A percentile compares a stretch with the other conserved stretches of the same genome.
Evolutionary conservation across 306 rosid genomes (phyloP).

Genomic region (Cajanus cajan): DNA sequence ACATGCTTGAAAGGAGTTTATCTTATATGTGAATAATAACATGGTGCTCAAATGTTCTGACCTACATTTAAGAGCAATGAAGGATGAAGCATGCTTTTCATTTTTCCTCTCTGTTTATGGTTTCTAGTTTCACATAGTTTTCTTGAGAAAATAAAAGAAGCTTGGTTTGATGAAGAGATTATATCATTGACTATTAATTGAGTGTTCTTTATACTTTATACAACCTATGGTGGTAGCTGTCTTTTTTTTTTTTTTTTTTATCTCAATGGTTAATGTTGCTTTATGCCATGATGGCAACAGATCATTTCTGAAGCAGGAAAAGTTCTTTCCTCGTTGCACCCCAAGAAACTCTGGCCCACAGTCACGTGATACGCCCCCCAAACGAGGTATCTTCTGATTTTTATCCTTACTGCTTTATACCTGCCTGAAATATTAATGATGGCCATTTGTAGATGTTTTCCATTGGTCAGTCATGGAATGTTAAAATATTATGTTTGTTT

Average conservation of each 20-base stretch:
- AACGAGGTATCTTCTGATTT: slow-evolving; percentile 64
- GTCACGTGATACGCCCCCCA: slow-evolving; percentile 93
- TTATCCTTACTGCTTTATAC: neutral
- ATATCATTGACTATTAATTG: slow-evolving; percentile 10
- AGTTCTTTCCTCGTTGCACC: slow-evolving; percentile 68
- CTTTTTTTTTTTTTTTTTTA: slow-evolving; percentile 5
- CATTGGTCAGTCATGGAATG: slow-evolving; percentile 17
- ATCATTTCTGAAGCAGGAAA: slow-evolving; percentile 63
- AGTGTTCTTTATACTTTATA: slow-evolving; percentile 16
- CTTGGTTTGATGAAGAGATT: slow-evolving; percentile 3
- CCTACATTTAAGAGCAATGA: neutral
- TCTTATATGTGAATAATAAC: neutral
- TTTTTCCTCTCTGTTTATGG: slow-evolving; percentile 6
- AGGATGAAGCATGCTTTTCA: neutral
- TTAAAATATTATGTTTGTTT: slow-evolving; percentile 17
- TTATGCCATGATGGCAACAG: slow-evolving; percentile 44
- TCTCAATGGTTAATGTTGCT: slow-evolving; percentile 22
- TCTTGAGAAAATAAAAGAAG: slow-evolving; percentile 19
- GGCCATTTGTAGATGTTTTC: slow-evolving; percentile 14
- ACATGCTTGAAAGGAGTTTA: neutral
- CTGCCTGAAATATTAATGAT: neutral
- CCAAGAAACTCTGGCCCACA: slow-evolving; percentile 81
- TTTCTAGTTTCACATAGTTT: neutral
- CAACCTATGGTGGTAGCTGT: slow-evolving; percentile 3
- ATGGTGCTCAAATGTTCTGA: slow-evolving; percentile 17